Evolutionary conservation across 2,329 filamentous ascomycete species (phyloP), one percentile per base, ranked within the genome.

Genomic region (Penicillium italicum): DNA sequence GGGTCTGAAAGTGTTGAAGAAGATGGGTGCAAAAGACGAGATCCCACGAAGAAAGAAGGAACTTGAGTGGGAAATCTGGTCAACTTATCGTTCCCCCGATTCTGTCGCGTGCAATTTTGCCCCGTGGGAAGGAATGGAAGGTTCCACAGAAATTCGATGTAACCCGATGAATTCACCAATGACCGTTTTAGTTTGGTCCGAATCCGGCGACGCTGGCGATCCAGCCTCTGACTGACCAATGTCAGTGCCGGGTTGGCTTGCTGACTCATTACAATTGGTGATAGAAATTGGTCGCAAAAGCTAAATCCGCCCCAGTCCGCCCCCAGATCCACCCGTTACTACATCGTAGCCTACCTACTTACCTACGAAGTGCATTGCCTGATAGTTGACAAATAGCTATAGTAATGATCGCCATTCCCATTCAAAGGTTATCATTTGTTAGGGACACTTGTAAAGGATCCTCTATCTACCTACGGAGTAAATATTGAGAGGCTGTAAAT

Each of bases 251-350:
- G 4, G 7, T 4, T 4, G 26, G 7, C 24, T 31, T 37, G 53
- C 53, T 55, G 53, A 55, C 47, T 55, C 53, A 55, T 51, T 55
- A 18, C 1, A 14, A 51, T 51, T 55, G 47, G 53, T 55, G 26
- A 55, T 51, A 6, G 22, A 55, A 55, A 55, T 16, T 38, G 31
- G 3, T n/a, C 12, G 20, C 3, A 9, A 47, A 46, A 47, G 16
- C 6, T 38, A 38, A 30, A 36, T 20, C 1, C 2, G 45, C 22
- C 33, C 45, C 44, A 26, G 16, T 41, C 14, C 20, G 24, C 20
- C 31, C 44, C 16, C 2, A 24, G 31, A 12, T 22, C 44, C 31
- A 47, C 44, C 14, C 9, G n/a, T 9, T 46, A 22, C 18, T 6
- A n/a, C 18, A 16, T 16, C 8, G 22, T 12, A 43, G 22, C 42